Conservation (phyloP, 352 stramenopile species). For the Globisporangium acanthophoron region DNA sequence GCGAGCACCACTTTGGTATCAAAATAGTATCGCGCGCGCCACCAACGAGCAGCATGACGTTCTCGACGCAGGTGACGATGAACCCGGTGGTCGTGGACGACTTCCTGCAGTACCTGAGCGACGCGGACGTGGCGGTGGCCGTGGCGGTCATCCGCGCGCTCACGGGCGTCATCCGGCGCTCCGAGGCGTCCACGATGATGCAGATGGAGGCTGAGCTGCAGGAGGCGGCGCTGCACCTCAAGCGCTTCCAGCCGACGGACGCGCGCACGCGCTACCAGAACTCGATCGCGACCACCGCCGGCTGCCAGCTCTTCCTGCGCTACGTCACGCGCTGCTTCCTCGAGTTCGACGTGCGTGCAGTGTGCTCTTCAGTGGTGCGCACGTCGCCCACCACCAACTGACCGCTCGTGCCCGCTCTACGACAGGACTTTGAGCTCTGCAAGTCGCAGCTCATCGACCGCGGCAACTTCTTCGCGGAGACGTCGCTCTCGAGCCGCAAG, state of each 20-base stretch:
- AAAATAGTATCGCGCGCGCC: background rate
- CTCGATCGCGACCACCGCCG: slow-evolving; percentile 87
- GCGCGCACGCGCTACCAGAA: slow-evolving; percentile 58
- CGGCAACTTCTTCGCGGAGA: slow-evolving; percentile 91
- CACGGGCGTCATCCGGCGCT: slow-evolving; percentile 88
- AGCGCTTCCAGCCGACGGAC: slow-evolving; percentile 44
- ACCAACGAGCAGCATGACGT: background rate
- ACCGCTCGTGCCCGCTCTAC: no score
- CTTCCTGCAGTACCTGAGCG: slow-evolving; percentile 65
- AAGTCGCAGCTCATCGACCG: slow-evolving; percentile 89
- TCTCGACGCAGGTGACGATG: background rate
- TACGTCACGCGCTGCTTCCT: slow-evolving; percentile 92
- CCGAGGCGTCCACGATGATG: slow-evolving; percentile 94
- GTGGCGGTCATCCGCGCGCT: slow-evolving; percentile 93
- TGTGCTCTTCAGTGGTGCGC: no score
- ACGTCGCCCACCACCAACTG: no score
- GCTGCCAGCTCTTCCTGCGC: slow-evolving; percentile 92
- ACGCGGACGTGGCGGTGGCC: slow-evolving; percentile 83
- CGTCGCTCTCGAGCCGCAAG: slow-evolving; percentile 89
- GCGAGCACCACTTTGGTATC: no score
- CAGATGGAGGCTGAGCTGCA: slow-evolving; percentile 91
- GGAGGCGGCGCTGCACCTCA: slow-evolving; percentile 71
- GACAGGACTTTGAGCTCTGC: slow-evolving; percentile 88
- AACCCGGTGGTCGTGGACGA: slow-evolving; percentile 52
- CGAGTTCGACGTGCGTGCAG: slow-evolving; percentile 68